These are phyloP conservation scores for Hyphopichia burtonii DNA, from an alignment of 1,139 yeast species.

Conservation along the genomic window DNA sequence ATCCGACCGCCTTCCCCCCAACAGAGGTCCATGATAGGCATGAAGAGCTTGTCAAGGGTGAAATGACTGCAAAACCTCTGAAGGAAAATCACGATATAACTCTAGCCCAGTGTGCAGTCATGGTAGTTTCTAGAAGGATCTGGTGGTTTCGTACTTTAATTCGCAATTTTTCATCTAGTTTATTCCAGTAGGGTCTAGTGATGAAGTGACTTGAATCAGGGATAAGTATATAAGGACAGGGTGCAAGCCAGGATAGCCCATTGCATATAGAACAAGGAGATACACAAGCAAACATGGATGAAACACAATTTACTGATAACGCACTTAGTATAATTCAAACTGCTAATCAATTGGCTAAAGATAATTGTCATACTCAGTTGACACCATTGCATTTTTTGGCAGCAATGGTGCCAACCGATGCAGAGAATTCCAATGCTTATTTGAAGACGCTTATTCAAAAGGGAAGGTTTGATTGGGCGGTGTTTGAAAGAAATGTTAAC, in stretches of 20 bases:
- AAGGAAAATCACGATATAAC: too few relatives aligned
- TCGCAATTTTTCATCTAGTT: neutral
- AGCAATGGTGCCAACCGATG: conserved; percentile 79
- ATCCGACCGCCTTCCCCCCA: too few relatives aligned
- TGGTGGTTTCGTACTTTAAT: neutral
- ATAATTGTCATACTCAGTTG: conserved; percentile 79
- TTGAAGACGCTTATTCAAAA: conserved; percentile 83
- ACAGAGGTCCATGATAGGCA: too few relatives aligned
- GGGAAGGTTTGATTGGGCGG: conserved; percentile 85
- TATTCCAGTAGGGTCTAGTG: neutral
- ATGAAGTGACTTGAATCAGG: too few relatives aligned
- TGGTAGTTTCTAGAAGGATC: neutral
- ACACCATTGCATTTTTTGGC: conserved; percentile 87
- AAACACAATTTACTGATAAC: conserved; percentile 87
- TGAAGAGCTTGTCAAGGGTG: too few relatives aligned
- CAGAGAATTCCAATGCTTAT: conserved; percentile 68
- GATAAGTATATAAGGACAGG: neutral
- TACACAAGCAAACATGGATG: conserved; percentile 37
- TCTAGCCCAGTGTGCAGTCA: neutral
- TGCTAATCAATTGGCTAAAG: conserved; percentile 81
- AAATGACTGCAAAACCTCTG: too few relatives aligned
- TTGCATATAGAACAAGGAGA: neutral
- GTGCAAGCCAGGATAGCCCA: neutral
- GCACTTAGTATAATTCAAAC: conserved; percentile 78
- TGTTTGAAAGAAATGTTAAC: conserved; percentile 77